Conservation (phyloP, 805 yeast genomes). For the Kurtzmaniella cleridarum region DNA sequence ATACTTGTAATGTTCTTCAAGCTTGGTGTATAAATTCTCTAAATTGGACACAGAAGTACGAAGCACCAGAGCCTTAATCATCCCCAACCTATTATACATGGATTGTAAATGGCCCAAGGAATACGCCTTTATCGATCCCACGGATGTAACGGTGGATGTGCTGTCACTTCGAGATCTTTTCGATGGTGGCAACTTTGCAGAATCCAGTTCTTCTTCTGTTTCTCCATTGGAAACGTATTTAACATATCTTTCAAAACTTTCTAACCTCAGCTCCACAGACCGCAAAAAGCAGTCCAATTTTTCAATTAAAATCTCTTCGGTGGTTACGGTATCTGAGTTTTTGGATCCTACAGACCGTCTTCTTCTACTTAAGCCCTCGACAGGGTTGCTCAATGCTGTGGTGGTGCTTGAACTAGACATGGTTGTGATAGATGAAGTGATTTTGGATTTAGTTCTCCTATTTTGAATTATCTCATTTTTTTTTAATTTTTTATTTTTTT, state of each 20-base stretch:
- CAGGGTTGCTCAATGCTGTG: too few relatives aligned
- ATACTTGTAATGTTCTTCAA: conserved; percentile 38
- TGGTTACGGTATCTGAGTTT: conserved; percentile 7
- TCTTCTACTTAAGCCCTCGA: too few relatives aligned
- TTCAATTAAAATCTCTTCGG: conserved; percentile 38
- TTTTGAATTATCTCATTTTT: too few relatives aligned
- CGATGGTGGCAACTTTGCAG: too few relatives aligned
- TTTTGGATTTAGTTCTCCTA: too few relatives aligned
- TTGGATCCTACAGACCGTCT: too few relatives aligned
- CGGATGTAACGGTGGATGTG: conserved; percentile 19
- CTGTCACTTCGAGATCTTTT: background rate
- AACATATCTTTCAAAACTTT: conserved; percentile 36
- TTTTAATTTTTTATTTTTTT: too few relatives aligned
- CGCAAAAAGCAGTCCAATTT: conserved; percentile 35
- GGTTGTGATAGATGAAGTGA: too few relatives aligned
- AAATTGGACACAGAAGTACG: conserved; percentile 32
- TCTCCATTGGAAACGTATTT: conserved; percentile 15
- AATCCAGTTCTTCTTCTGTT: conserved; percentile 7
- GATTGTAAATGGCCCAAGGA: conserved; percentile 27
- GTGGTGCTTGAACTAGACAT: too few relatives aligned
- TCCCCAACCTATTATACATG: conserved; percentile 29
- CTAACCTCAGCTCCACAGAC: conserved; percentile 37
- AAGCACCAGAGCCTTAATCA: conserved; percentile 33
- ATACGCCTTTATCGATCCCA: conserved; percentile 23
- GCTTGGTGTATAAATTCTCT: conserved; percentile 32